Conservation (phyloP, 2,329 filamentous ascomycete species). For the Mycosphaerelloides madeirae region DNA sequence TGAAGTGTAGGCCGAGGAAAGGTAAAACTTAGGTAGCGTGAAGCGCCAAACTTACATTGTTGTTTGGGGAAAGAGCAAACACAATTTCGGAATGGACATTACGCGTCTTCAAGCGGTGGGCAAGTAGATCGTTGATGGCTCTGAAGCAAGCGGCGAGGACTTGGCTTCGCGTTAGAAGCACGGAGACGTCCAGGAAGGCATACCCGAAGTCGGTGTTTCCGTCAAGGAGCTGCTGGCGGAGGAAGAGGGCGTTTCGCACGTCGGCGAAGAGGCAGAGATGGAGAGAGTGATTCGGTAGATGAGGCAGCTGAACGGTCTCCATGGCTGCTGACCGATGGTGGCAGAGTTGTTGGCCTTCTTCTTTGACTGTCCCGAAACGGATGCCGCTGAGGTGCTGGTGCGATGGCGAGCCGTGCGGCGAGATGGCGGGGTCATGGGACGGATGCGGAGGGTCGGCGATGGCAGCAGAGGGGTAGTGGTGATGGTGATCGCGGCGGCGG, state of each 20-base stretch:
- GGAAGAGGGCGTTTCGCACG: slow-evolving; percentile 69
- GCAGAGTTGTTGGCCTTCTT: too few relatives aligned
- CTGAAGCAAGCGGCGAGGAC: slow-evolving; percentile 71
- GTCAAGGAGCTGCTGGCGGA: slow-evolving; percentile 78
- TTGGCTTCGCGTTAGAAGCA: slow-evolving; percentile 68
- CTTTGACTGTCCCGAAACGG: background rate
- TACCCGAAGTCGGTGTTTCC: slow-evolving; percentile 87
- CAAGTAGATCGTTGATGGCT: slow-evolving; percentile 63
- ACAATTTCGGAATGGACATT: slow-evolving; percentile 90
- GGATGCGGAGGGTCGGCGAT: too few relatives aligned
- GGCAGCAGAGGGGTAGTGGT: too few relatives aligned
- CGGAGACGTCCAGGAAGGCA: slow-evolving; percentile 81
- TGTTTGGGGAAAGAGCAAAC: slow-evolving; percentile 71
- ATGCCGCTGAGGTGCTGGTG: too few relatives aligned
- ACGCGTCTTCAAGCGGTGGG: slow-evolving; percentile 64
- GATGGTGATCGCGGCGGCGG: too few relatives aligned
- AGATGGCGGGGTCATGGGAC: too few relatives aligned
- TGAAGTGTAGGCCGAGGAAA: background rate
- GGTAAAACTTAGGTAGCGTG: background rate
- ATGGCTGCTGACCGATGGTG: too few relatives aligned
- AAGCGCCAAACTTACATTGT: slow-evolving; percentile 58
- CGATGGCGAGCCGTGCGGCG: too few relatives aligned
- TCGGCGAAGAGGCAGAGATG: slow-evolving; percentile 71
- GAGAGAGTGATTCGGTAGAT: slow-evolving; percentile 66
- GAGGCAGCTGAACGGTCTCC: slow-evolving; percentile 67